These are phyloP conservation scores for Pluteus cervinus DNA, from an alignment of 768 basidiomycete genomes.

Conservation along the genomic window DNA sequence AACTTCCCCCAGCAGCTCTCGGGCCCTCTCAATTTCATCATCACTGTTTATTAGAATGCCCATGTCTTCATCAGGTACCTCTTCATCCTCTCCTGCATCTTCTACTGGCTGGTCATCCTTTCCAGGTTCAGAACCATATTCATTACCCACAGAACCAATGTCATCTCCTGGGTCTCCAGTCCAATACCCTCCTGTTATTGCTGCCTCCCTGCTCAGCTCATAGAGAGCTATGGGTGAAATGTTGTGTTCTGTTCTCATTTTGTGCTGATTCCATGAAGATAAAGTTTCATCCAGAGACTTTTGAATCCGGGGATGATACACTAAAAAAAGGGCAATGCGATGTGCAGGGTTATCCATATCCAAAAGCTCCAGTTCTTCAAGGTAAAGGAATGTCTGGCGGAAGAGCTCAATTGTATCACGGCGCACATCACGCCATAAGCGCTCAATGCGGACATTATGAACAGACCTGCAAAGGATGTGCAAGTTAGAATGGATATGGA, in stretches of 20 bases:
- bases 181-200: slow-evolving; percentile 20
- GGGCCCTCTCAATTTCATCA: slow-evolving; percentile 9
- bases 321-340: slow-evolving; percentile 16
- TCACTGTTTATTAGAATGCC: slow-evolving; percentile 12
- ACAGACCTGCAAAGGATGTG: slow-evolving; percentile 16
- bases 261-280: slow-evolving; percentile 20
- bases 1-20: slow-evolving; percentile 7
- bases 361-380: slow-evolving; percentile 18
- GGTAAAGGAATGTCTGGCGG: slow-evolving; percentile 19
- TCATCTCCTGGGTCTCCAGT: slow-evolving; percentile 16
- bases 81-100: slow-evolving; percentile 3
- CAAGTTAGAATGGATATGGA: no score
- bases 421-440: slow-evolving; percentile 18
- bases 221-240: slow-evolving; percentile 15
- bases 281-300: slow-evolving; percentile 15
- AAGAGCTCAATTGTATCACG: slow-evolving; percentile 23
- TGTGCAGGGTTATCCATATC: no score
- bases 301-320: slow-evolving; percentile 23
- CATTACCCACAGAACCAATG: slow-evolving; percentile 1
- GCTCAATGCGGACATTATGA: slow-evolving; percentile 23
- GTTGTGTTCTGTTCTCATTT: slow-evolving; percentile 14
- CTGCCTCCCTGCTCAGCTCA: slow-evolving; percentile 17
- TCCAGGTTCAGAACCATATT: slow-evolving; percentile 10
- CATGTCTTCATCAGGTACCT: slow-evolving; percentile 5
- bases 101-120: slow-evolving; percentile 6